A percentile compares a stretch with the other conserved stretches of the same genome.
phyloP scores from a whole-genome alignment of 495 filamentous ascomycete genomes.

The Penicillium robsamsonii region DNA sequence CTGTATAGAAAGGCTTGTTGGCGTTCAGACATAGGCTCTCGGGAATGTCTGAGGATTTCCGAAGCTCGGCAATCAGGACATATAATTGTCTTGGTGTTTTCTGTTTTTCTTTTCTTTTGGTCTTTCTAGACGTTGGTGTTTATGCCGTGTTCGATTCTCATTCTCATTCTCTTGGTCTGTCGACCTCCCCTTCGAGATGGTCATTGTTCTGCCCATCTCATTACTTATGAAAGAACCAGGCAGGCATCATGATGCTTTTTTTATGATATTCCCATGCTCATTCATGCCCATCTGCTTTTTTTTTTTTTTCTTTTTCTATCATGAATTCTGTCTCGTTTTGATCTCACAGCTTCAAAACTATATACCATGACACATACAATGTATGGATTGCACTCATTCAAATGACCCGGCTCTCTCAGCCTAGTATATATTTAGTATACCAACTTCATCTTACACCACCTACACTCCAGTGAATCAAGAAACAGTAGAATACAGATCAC shows the following conservation, averaged over 20 bases:
- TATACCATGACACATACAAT: conserved; percentile 9
- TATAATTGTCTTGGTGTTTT: conserved; percentile 5
- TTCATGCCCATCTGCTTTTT: neutral
- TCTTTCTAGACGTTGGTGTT: neutral
- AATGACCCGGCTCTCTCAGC: neutral
- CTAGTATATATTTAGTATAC: neutral
- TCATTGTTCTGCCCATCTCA: neutral
- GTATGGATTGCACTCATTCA: neutral
- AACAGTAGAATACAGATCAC: conserved; percentile 31
- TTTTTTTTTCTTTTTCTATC: neutral
- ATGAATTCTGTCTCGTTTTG: neutral
- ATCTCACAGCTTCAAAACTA: conserved; percentile 7
- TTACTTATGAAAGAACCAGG: neutral
- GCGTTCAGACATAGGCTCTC: conserved; percentile 34
- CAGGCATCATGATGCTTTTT: conserved; percentile 5
- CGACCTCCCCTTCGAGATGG: neutral
- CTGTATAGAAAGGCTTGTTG: conserved; percentile 28
- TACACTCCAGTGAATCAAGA: neutral
- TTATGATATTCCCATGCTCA: conserved; percentile 8
- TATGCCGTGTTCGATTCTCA: neutral
- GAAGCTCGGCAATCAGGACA: conserved; percentile 7
- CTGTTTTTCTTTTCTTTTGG: neutral
- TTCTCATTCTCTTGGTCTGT: neutral
- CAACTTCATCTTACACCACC: neutral
- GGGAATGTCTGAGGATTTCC: conserved; percentile 20